Conservation (phyloP, 2,329 filamentous ascomycete species). For the Trichophyton schoenleinii region DNA sequence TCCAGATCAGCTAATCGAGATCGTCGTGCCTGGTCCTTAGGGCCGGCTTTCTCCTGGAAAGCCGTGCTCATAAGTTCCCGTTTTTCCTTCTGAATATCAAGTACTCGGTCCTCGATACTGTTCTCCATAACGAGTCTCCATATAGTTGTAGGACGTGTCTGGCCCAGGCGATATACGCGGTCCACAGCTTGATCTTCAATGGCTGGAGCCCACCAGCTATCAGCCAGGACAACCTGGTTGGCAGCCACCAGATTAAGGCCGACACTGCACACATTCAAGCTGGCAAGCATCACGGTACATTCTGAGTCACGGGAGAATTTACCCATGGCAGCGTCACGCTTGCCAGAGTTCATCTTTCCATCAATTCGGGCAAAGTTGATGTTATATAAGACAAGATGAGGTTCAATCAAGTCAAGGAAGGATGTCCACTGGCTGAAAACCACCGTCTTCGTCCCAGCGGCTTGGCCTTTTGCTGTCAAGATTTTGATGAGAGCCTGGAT, state of each 20-base stretch:
- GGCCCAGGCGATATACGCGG: slow-evolving; percentile 73
- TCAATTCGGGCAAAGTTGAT: slow-evolving; percentile 63
- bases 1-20: slow-evolving; percentile 42
- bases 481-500: slow-evolving; percentile 68
- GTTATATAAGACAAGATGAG: slow-evolving; percentile 48
- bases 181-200: slow-evolving; percentile 89
- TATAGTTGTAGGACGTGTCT: slow-evolving; percentile 64
- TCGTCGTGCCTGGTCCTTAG: slow-evolving; percentile 42
- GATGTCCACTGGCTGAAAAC: slow-evolving; percentile 75
- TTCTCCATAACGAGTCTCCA: slow-evolving; percentile 71
- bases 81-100: slow-evolving; percentile 68
- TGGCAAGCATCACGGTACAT: slow-evolving; percentile 68
- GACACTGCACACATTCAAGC: slow-evolving; percentile 68
- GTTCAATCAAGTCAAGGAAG: slow-evolving; percentile 62
- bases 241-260: slow-evolving; percentile 77
- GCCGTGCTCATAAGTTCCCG: slow-evolving; percentile 63
- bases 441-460: slow-evolving; percentile 58
- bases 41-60: slow-evolving; percentile 54
- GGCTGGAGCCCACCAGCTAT: slow-evolving; percentile 86
- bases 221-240: slow-evolving; percentile 70
- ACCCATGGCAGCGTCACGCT: slow-evolving; percentile 60
- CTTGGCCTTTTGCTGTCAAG: slow-evolving; percentile 54
- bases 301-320: slow-evolving; percentile 54
- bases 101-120: slow-evolving; percentile 67
- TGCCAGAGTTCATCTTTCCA: slow-evolving; percentile 58